A percentile compares a stretch with the other conserved stretches of the same genome.
Conservation (phyloP, 495 filamentous ascomycete genomes). For the Penicillium malachiteum region DNA sequence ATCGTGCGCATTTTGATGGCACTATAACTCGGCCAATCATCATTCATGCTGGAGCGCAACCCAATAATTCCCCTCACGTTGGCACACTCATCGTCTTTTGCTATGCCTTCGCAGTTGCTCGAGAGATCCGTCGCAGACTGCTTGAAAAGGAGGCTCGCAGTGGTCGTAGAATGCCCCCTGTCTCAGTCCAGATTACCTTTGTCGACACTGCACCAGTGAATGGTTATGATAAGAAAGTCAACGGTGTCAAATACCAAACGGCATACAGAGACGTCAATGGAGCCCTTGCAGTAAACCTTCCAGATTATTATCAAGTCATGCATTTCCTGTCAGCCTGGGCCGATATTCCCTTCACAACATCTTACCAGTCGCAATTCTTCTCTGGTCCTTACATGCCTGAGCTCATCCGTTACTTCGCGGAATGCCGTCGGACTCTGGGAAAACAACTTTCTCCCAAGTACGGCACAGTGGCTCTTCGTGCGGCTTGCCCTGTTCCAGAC, state of each 20-base stretch:
- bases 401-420: neutral
- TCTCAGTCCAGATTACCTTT: conserved; percentile 24
- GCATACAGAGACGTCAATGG: neutral
- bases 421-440: conserved; percentile 20
- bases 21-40: conserved; percentile 15
- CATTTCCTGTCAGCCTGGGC: neutral
- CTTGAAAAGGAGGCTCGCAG: conserved; percentile 2
- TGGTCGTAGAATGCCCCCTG: neutral
- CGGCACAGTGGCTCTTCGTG: conserved; percentile 23
- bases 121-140: conserved; percentile 8
- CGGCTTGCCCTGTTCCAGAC: conserved; percentile 17
- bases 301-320: neutral
- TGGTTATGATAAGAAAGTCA: conserved; percentile 7
- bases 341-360: neutral
- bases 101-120: conserved; percentile 25
- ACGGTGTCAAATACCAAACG: conserved; percentile 26
- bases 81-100: conserved; percentile 28
- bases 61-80: conserved; percentile 28
- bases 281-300: neutral
- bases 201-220: conserved; percentile 27
- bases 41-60: conserved; percentile 26
- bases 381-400: neutral
- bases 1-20: too few relatives aligned
- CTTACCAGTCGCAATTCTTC: neutral
- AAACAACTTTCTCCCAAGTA: conserved; percentile 24